Percentiles rank a stretch among this genome's conserved stretches.
These are phyloP conservation scores for Hyaloperonospora brassicae DNA, from an alignment of 352 stramenopile genomes.

Conservation along the genomic window DNA sequence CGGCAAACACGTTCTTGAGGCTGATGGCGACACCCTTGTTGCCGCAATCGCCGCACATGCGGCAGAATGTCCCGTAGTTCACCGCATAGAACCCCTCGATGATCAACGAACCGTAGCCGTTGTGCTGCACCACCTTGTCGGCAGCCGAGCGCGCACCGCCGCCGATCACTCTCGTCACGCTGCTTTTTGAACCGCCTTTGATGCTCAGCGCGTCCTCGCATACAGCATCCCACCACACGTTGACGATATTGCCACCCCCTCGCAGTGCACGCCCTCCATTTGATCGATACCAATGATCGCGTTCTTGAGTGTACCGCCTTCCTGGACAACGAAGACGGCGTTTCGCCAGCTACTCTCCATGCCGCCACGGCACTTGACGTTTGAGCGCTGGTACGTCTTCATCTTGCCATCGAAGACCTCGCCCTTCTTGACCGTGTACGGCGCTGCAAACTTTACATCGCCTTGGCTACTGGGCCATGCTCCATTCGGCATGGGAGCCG, in stretches of 20 bases:
- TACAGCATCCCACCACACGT: too few relatives aligned
- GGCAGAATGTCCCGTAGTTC: too few relatives aligned
- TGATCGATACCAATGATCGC: conserved; percentile 42
- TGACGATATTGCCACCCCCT: conserved; percentile 17
- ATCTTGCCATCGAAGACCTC: conserved; percentile 45
- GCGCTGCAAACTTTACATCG: conserved; percentile 19
- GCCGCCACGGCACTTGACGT: conserved; percentile 35
- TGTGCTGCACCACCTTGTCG: too few relatives aligned
- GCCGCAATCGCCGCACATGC: conserved; percentile 20
- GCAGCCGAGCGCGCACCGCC: too few relatives aligned
- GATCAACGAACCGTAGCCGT: too few relatives aligned
- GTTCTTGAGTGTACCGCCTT: conserved; percentile 40
- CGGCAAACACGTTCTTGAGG: conserved; percentile 27
- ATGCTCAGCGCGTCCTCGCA: too few relatives aligned
- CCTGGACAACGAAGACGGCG: conserved; percentile 37
- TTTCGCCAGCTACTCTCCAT: conserved; percentile 21
- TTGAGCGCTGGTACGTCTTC: conserved; percentile 19
- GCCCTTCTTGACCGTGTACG: conserved; percentile 29
- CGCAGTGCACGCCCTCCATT: conserved; percentile 15
- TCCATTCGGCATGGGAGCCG: conserved; percentile 23
- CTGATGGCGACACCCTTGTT: conserved; percentile 33
- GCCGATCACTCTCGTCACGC: too few relatives aligned
- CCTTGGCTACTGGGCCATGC: conserved; percentile 23
- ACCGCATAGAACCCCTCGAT: too few relatives aligned
- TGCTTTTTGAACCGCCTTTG: too few relatives aligned